These are phyloP conservation scores for Pichia sp. DNA, from an alignment of 1,139 yeast genomes.

Conservation along the genomic window DNA sequence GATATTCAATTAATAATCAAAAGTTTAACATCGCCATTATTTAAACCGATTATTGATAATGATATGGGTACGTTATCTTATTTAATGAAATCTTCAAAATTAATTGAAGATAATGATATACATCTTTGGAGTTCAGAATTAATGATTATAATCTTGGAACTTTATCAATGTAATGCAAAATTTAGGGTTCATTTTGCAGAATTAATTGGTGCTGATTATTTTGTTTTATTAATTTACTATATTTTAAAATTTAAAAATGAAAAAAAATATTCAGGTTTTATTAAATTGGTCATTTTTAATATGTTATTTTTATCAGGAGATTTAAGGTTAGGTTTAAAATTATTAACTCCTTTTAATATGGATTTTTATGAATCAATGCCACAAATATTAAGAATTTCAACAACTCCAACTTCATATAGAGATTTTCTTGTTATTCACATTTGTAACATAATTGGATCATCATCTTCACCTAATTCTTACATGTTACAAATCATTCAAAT, in stretches of 20 bases:
- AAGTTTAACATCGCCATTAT: conserved; percentile 42
- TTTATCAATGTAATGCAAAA: conserved; percentile 61
- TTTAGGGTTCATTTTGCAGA: conserved; percentile 43
- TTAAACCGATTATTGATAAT: conserved; percentile 32
- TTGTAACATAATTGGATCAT: conserved; percentile 35
- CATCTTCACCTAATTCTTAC: conserved; percentile 32
- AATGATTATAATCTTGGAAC: conserved; percentile 65
- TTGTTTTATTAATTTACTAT: conserved; percentile 51
- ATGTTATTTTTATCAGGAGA: conserved; percentile 58
- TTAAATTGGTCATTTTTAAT: conserved; percentile 56
- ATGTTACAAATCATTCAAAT: conserved; percentile 49
- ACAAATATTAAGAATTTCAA: conserved; percentile 35
- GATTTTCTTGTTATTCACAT: conserved; percentile 56
- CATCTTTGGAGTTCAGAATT: conserved; percentile 52
- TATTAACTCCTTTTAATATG: conserved; percentile 40
- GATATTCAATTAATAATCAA: conserved; percentile 46
- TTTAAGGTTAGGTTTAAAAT: conserved; percentile 32
- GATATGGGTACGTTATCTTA: conserved; percentile 20
- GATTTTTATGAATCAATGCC: conserved; percentile 44
- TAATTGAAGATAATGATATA: conserved; percentile 29
- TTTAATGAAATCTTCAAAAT: conserved; percentile 25
- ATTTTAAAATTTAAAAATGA: conserved; percentile 43
- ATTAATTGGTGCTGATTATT: conserved; percentile 47
- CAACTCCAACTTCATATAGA: conserved; percentile 43
- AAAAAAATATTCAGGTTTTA: conserved; percentile 40